A percentile compares a stretch with the other conserved stretches of the same genome.
Evolutionary conservation across 805 yeast species (phyloP).

Genomic region (Candida methanosorbosa): DNA sequence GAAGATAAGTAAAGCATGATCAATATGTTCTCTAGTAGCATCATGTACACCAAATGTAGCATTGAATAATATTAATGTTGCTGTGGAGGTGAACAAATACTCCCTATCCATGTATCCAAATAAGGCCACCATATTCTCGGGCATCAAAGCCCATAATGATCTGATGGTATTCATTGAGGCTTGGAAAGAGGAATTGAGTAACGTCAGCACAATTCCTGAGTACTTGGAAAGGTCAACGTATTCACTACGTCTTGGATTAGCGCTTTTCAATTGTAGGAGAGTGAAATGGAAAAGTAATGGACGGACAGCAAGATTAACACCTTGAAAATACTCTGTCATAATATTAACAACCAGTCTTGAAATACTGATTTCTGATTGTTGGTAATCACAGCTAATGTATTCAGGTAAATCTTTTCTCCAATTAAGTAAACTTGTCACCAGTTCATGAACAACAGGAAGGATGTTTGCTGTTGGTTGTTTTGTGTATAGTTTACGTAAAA

Average conservation of each 20-base stretch:
- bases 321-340: constrained; percentile 79
- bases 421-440: constrained; percentile 54
- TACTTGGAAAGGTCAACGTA: constrained; percentile 55
- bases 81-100: constrained; percentile 68
- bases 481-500: constrained; percentile 60
- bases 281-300: constrained; percentile 74
- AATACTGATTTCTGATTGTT: constrained; percentile 42
- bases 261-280: constrained; percentile 46
- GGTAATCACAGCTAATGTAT: constrained; percentile 56
- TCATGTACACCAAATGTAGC: constrained; percentile 79
- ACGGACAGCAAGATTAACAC: constrained; percentile 69
- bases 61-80: constrained; percentile 63
- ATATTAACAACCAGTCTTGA: constrained; percentile 63
- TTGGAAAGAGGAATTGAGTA: constrained; percentile 69
- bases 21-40: constrained; percentile 61
- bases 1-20: constrained; percentile 61
- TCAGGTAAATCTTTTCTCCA: constrained; percentile 65
- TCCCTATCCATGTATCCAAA: constrained; percentile 88
- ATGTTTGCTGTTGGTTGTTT: constrained; percentile 72
- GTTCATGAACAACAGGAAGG: constrained; percentile 61
- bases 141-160: constrained; percentile 65
- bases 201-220: constrained; percentile 57
- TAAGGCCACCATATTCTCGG: constrained; percentile 74
- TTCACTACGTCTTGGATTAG: constrained; percentile 28
- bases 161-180: constrained; percentile 72